These are phyloP conservation scores for Jackrogersella multiformis DNA, from an alignment of 495 filamentous ascomycete genomes.

Conservation along the genomic window DNA sequence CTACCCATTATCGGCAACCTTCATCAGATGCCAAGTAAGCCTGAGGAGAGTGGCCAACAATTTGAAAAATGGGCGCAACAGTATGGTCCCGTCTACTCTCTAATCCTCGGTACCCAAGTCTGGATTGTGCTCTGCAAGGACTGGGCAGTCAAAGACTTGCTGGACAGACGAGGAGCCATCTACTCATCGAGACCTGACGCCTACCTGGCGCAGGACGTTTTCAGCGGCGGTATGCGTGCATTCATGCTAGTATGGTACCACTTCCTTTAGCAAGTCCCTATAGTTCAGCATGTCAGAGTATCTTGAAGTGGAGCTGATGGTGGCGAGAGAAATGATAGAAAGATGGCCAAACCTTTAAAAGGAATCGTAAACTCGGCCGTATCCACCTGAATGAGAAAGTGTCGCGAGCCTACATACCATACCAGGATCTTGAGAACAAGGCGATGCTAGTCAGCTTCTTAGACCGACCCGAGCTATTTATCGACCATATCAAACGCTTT, in stretches of 20 bases:
- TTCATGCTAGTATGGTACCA: too few relatives aligned
- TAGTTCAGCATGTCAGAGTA: too few relatives aligned
- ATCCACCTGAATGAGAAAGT: neutral
- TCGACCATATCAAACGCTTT: slow-evolving; percentile 62
- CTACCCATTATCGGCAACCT: slow-evolving; percentile 50
- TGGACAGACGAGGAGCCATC: slow-evolving; percentile 51
- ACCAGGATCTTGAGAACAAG: slow-evolving; percentile 60
- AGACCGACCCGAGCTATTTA: slow-evolving; percentile 46
- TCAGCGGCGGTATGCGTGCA: slow-evolving; percentile 46
- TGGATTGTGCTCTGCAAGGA: slow-evolving; percentile 50
- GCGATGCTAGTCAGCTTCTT: slow-evolving; percentile 57
- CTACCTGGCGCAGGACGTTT: slow-evolving; percentile 50
- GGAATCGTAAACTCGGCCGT: neutral
- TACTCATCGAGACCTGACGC: slow-evolving; percentile 51
- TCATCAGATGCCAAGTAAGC: slow-evolving; percentile 50
- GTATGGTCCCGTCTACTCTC: slow-evolving; percentile 52
- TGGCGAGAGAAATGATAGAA: neutral
- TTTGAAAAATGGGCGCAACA: slow-evolving; percentile 52
- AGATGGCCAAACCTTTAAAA: neutral
- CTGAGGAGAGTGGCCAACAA: slow-evolving; percentile 44
- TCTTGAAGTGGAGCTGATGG: slow-evolving; percentile 50
- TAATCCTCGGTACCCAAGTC: slow-evolving; percentile 53
- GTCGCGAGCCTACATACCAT: slow-evolving; percentile 36
- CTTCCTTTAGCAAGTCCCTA: too few relatives aligned
- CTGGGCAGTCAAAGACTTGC: slow-evolving; percentile 50